A percentile compares a stretch with the other conserved stretches of the same genome.
Evolutionary conservation across 202 grass and related monocot genomes (phyloP).

Genomic region (Panicum hallii): DNA sequence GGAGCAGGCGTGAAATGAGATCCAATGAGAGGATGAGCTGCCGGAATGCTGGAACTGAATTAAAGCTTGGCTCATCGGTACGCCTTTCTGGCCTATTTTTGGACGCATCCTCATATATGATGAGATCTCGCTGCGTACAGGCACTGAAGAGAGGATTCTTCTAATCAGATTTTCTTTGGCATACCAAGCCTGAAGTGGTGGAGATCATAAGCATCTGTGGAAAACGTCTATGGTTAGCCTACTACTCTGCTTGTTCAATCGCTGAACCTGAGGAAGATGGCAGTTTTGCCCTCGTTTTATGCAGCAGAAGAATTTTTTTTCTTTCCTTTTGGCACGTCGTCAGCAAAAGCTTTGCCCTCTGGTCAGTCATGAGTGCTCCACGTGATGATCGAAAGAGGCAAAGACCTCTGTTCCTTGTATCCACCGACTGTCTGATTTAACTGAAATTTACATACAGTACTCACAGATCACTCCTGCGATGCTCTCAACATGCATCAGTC

Average conservation of each 20-base stretch:
- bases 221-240: neutral
- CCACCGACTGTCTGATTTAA: slow-evolving; percentile 6
- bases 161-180: neutral
- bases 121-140: neutral
- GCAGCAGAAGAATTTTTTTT: neutral
- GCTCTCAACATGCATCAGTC: neutral
- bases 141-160: neutral
- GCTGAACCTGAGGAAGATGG: neutral
- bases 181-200: neutral
- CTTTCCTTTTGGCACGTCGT: neutral
- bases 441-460: neutral
- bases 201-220: neutral
- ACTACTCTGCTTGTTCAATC: neutral
- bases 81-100: neutral
- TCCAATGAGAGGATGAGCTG: neutral
- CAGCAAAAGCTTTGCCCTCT: neutral
- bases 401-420: slow-evolving; percentile 19
- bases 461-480: neutral
- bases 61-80: slow-evolving; percentile 20
- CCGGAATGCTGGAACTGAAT: neutral
- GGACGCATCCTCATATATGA: slow-evolving; percentile 12
- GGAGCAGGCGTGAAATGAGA: slow-evolving; percentile 1
- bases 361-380: slow-evolving; percentile 23
- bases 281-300: neutral
- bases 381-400: slow-evolving; percentile 10